Base-by-base conservation (phyloP, 1,139 yeast species). In the Kurtzmaniella quercitrusa region DNA sequence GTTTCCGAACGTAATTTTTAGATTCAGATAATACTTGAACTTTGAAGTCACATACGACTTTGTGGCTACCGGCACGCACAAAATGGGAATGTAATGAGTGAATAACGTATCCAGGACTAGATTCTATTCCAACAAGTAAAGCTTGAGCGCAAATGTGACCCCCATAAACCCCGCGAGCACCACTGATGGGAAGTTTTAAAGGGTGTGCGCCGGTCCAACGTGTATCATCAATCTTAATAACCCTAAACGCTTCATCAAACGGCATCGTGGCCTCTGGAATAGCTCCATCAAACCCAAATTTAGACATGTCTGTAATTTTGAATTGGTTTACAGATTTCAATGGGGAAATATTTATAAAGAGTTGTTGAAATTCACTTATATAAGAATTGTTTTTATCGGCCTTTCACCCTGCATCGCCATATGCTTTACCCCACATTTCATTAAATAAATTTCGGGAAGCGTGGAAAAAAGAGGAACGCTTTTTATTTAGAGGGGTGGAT, bases 121-220 rank as follows among this genome's bases (percentile, higher is more conserved):
- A 57, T 43, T 66, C 75, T 33, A 82, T 66, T 2, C 87, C 85
- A 1, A 89, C 91, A 47, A 78, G 61, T 7, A 85, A 61, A 1
- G 91, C 68, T 56, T 86, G 95, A 1, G 88, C 87, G 37, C 85
- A 81, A 43, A 83, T 71, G 34, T 84, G 80, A 2, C 95, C 95
- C 1, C 95, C 95, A 63, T 84, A 86, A 2, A 85, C 80, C 1
- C 91, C 93, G 36, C 87, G 65, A 2, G 88, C 88, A 1, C 78
- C 76, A 2, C 66, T 63, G 8, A 69, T 46, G 1, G 77, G 77
- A 9, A 66, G 54, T 36, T 63, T 47, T 32, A 72, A 56, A 2
- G 73, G 71, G 45, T 67, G 66, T 1, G 62, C 69, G 1, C 76
- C 76, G 9, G 50, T 56, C 52, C 59, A 71, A 18, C 56, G 57